These are phyloP conservation scores for Saposhnikovia divaricata DNA, from an alignment of 129 eudicot genomes.

Conservation along the genomic window DNA sequence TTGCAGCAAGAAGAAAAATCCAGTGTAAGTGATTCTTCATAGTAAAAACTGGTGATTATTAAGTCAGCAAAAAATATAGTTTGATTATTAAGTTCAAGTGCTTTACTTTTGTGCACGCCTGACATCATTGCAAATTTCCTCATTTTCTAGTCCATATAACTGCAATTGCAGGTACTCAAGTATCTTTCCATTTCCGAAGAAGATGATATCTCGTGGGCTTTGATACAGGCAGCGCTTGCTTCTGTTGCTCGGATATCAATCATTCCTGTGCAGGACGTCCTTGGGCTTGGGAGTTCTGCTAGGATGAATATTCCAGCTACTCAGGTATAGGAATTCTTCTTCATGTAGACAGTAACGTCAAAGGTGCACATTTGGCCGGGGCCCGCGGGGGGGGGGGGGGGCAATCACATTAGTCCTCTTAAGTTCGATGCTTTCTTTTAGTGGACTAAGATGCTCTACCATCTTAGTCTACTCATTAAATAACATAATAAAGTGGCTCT, in stretches of 20 bases:
- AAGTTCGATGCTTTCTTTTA: neutral
- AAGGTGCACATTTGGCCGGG: neutral
- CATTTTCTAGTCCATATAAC: neutral
- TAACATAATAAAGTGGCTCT: neutral
- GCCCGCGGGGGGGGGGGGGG: no score
- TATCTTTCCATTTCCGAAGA: slow-evolving; percentile 54
- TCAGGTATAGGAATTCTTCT: slow-evolving; percentile 38
- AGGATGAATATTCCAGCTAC: slow-evolving; percentile 99
- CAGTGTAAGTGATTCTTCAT: slow-evolving; percentile 42
- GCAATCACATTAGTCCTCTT: neutral
- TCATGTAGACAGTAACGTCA: neutral
- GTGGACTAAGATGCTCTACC: neutral
- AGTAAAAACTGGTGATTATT: neutral
- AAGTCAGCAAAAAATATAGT: neutral
- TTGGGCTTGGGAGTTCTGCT: slow-evolving; percentile 82
- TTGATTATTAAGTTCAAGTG: neutral
- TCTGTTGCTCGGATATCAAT: slow-evolving; percentile 81
- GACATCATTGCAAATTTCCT: neutral
- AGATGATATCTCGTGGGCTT: slow-evolving; percentile 76
- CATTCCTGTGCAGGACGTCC: slow-evolving; percentile 93
- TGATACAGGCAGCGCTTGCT: slow-evolving; percentile 67
- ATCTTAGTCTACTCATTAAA: neutral
- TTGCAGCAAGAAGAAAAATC: slow-evolving; percentile 71
- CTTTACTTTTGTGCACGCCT: neutral
- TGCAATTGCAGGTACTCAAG: slow-evolving; percentile 48